Evolutionary conservation across 306 rosid genomes (phyloP).

Genomic region (Sicyos baderoa): DNA sequence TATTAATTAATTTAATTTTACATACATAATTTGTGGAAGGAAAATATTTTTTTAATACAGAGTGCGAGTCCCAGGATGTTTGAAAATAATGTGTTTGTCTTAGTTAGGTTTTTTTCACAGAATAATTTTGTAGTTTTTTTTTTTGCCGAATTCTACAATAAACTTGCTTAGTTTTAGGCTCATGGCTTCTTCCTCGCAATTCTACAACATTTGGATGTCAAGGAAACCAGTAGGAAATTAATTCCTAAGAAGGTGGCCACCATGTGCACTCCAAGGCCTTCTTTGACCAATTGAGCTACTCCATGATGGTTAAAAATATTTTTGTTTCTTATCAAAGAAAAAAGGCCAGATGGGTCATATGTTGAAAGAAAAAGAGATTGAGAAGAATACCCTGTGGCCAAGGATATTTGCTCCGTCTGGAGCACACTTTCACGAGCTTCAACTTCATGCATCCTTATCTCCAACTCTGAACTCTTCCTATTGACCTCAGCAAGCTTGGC

Average conservation of each 20-base stretch:
- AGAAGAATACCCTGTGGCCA: constrained; percentile 54
- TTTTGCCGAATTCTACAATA: too few species aligned
- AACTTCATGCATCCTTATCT: constrained; percentile 62
- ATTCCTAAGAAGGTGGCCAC: too few species aligned
- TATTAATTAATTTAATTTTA: neutral
- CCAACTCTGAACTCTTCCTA: constrained; percentile 59
- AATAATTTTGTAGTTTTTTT: neutral
- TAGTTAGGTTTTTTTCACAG: neutral
- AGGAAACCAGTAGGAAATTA: too few species aligned
- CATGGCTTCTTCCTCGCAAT: too few species aligned
- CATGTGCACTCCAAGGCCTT: too few species aligned
- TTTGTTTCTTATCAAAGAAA: too few species aligned
- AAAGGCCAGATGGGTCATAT: neutral
- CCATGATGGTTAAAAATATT: too few species aligned
- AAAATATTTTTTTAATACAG: neutral
- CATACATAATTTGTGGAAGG: neutral
- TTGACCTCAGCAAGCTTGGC: constrained; percentile 69
- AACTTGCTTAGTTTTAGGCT: too few species aligned
- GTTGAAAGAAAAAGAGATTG: constrained; percentile 1
- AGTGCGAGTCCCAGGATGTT: neutral
- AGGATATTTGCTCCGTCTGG: constrained; percentile 54
- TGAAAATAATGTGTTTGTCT: neutral
- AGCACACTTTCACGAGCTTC: constrained; percentile 63
- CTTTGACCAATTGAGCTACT: too few species aligned
- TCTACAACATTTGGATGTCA: too few species aligned